A percentile compares a stretch with the other conserved stretches of the same genome.
These are phyloP conservation scores for Fusarium sp. DNA, from an alignment of 2,329 filamentous ascomycete species.

Conservation along the genomic window DNA sequence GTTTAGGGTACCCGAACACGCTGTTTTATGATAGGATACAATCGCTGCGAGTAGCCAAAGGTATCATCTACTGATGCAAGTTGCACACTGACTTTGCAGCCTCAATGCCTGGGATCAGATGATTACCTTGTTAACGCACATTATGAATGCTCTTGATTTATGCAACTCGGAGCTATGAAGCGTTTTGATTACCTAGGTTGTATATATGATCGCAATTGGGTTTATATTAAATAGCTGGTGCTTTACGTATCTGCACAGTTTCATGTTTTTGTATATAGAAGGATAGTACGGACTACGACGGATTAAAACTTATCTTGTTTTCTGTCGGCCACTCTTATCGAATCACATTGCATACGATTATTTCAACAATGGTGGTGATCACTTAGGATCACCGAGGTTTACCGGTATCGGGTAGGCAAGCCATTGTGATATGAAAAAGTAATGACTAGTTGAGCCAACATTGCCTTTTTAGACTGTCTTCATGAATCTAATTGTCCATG, in stretches of 20 bases:
- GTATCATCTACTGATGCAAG: not conserved
- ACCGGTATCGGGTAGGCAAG: no score
- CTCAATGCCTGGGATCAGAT: not conserved
- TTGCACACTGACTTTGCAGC: not conserved
- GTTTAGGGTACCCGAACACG: constrained; percentile 16
- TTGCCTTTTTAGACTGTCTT: no score
- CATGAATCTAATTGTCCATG: no score
- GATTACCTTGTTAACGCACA: constrained; percentile 15
- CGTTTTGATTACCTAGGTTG: constrained; percentile 18
- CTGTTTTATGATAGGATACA: not conserved
- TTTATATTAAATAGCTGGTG: constrained; percentile 1
- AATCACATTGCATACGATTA: no score
- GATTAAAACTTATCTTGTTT: no score
- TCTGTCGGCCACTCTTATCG: no score
- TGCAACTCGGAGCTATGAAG: constrained; percentile 17
- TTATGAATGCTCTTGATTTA: constrained; percentile 18
- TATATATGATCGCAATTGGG: constrained; percentile 22
- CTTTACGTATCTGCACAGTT: constrained; percentile 7
- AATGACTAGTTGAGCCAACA: no score
- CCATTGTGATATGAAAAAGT: no score
- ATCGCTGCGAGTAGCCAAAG: not conserved
- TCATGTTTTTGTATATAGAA: constrained; percentile 18
- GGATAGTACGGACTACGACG: not conserved
- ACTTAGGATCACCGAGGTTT: no score
- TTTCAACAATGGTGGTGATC: no score